phyloP scores from a whole-genome alignment of 768 basidiomycete genomes.

The Crassisporium funariophilum region DNA sequence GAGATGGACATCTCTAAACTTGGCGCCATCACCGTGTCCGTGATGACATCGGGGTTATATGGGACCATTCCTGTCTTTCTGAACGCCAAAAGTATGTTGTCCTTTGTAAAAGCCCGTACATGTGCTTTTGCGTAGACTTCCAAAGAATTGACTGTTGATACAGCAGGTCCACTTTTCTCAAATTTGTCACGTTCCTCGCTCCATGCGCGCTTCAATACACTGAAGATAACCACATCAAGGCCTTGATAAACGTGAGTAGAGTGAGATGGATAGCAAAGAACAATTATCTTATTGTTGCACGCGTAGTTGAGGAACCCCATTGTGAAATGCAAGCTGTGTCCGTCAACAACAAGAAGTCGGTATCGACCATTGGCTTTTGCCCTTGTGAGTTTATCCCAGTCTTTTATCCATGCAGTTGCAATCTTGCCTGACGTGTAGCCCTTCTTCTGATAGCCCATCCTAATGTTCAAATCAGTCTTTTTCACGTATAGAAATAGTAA shows the following conservation, averaged over 20 bases:
- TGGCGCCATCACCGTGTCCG: neutral
- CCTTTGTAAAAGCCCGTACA: constrained; percentile 27
- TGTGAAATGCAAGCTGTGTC: constrained; percentile 29
- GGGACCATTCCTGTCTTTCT: constrained; percentile 41
- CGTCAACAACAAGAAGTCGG: constrained; percentile 43
- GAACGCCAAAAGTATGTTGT: constrained; percentile 39
- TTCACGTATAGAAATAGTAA: constrained; percentile 19
- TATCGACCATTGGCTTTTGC: constrained; percentile 31
- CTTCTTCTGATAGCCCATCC: constrained; percentile 33
- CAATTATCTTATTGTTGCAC: constrained; percentile 34
- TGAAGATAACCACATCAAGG: constrained; percentile 39
- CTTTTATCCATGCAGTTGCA: constrained; percentile 37
- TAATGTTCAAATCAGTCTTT: constrained; percentile 14
- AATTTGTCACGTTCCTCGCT: constrained; percentile 17
- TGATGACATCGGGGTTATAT: constrained; percentile 26
- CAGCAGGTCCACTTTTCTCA: constrained; percentile 14
- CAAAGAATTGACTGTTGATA: constrained; percentile 40
- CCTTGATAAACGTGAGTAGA: too few relatives aligned
- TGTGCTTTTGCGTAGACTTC: constrained; percentile 35
- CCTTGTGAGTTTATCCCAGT: constrained; percentile 40
- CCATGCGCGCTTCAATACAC: constrained; percentile 30
- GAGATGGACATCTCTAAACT: neutral
- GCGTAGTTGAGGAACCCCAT: constrained; percentile 34
- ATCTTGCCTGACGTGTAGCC: constrained; percentile 42
- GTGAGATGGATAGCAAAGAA: constrained; percentile 41